Conservation (phyloP, 805 yeast genomes). For the Nematodospora valgi region DNA sequence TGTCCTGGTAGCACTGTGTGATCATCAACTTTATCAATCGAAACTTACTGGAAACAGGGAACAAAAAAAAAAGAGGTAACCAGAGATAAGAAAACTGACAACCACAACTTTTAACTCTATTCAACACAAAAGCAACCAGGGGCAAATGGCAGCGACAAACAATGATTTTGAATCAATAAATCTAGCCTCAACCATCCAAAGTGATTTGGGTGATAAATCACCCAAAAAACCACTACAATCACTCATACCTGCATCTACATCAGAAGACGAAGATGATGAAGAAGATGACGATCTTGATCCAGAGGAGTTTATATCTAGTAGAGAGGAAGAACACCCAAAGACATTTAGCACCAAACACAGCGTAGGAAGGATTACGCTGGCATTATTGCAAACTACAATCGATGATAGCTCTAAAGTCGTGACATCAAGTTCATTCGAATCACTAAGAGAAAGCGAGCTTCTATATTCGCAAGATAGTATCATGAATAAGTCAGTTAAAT, state of each 20-base stretch:
- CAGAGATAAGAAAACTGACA: too few relatives aligned
- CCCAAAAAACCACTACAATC: conserved; percentile 4
- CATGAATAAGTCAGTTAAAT: background rate
- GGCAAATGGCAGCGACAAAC: conserved; percentile 2
- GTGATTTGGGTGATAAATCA: background rate
- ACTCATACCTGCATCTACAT: conserved; percentile 7
- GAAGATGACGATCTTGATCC: conserved; percentile 23
- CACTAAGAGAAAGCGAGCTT: background rate
- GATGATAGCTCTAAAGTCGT: background rate
- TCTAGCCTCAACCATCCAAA: conserved; percentile 7
- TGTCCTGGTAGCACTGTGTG: too few relatives aligned
- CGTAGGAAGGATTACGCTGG: background rate
- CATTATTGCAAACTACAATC: conserved; percentile 1
- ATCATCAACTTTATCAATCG: too few relatives aligned
- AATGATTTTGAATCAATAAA: conserved; percentile 11
- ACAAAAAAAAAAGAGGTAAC: too few relatives aligned
- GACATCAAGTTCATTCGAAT: conserved; percentile 6
- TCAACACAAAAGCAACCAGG: background rate
- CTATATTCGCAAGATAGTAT: background rate
- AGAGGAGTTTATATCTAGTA: conserved; percentile 15
- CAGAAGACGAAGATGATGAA: conserved; percentile 6
- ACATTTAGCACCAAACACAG: background rate
- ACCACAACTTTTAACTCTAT: too few relatives aligned
- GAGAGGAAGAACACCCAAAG: background rate
- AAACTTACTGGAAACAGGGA: too few relatives aligned